These are phyloP conservation scores for Penicillium herquei DNA, from an alignment of 495 filamentous ascomycete genomes.

Conservation along the genomic window DNA sequence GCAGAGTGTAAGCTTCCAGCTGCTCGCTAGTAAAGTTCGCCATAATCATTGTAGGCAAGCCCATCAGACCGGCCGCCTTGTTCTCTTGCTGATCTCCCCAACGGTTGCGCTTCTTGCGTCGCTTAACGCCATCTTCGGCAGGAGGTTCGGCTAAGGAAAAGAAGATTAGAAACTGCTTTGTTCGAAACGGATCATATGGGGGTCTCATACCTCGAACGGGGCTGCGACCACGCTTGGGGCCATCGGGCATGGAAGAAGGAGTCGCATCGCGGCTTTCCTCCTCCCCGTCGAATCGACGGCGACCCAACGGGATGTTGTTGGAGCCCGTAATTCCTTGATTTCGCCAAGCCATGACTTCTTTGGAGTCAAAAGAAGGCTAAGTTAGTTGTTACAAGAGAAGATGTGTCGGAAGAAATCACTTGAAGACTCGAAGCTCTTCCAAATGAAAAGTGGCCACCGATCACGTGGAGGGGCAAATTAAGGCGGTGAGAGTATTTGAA, in stretches of 20 bases:
- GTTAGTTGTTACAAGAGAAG: conserved; percentile 12
- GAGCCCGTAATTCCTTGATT: conserved; percentile 96
- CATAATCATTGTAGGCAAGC: conserved; percentile 91
- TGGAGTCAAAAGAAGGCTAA: conserved; percentile 5
- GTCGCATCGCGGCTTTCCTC: conserved; percentile 61
- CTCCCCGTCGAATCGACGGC: conserved; percentile 79
- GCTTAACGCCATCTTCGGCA: conserved; percentile 68
- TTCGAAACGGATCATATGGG: not conserved
- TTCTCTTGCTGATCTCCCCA: conserved; percentile 97
- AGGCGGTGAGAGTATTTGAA: not conserved
- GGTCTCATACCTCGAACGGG: conserved; percentile 56
- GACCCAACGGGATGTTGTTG: conserved; percentile 94
- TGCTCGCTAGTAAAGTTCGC: conserved; percentile 97
- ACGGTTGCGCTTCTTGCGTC: conserved; percentile 95
- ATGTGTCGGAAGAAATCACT: not conserved
- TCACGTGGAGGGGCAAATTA: not conserved
- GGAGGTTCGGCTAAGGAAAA: conserved; percentile 37
- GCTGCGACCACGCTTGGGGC: conserved; percentile 73
- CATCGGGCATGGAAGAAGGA: conserved; percentile 49
- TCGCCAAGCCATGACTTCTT: conserved; percentile 75
- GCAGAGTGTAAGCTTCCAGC: conserved; percentile 91
- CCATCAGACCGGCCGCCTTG: conserved; percentile 97
- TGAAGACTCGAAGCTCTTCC: not conserved
- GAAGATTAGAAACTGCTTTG: not conserved
- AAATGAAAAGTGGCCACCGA: conserved; percentile 12